phyloP scores from a whole-genome alignment of 179 eudicot genomes.

The Camellia oleifera region DNA sequence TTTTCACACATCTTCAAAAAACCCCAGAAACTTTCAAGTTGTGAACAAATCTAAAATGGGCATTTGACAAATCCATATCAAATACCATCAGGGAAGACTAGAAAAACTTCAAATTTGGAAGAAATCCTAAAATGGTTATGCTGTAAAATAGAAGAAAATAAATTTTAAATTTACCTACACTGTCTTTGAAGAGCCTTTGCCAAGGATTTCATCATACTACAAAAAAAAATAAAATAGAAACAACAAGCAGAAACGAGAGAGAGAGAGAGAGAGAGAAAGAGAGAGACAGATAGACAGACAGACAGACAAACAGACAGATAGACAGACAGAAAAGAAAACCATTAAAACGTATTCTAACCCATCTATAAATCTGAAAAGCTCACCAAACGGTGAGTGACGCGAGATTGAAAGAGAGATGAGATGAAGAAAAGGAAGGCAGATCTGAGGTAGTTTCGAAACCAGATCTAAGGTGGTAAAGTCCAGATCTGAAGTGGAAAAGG shows the following conservation, averaged over 20 bases:
- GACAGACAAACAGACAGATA: too few relatives aligned
- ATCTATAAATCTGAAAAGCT: too few relatives aligned
- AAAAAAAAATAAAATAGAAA: constrained; percentile 12
- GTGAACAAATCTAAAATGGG: constrained; percentile 5
- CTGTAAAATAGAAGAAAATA: background rate
- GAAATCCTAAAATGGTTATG: constrained; percentile 9
- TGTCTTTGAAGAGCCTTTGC: constrained; percentile 72
- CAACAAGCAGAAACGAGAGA: background rate
- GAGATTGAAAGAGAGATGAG: too few relatives aligned
- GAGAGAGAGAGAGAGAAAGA: background rate
- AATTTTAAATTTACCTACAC: constrained; percentile 41
- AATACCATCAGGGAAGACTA: background rate
- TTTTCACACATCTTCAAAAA: background rate
- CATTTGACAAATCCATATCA: constrained; percentile 4
- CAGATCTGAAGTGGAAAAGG: too few relatives aligned
- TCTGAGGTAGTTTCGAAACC: too few relatives aligned
- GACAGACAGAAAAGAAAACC: background rate
- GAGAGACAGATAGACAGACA: too few relatives aligned
- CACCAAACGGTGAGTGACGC: too few relatives aligned
- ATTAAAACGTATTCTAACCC: too few relatives aligned
- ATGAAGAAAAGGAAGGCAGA: too few relatives aligned
- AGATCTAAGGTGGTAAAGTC: too few relatives aligned
- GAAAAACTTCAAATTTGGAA: background rate
- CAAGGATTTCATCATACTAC: constrained; percentile 73
- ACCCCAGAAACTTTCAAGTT: background rate